Percentiles rank a stretch among this genome's conserved stretches.
Evolutionary conservation across 2,329 filamentous ascomycete genomes (phyloP).

Genomic region (Coleophoma eucalyptorum): DNA sequence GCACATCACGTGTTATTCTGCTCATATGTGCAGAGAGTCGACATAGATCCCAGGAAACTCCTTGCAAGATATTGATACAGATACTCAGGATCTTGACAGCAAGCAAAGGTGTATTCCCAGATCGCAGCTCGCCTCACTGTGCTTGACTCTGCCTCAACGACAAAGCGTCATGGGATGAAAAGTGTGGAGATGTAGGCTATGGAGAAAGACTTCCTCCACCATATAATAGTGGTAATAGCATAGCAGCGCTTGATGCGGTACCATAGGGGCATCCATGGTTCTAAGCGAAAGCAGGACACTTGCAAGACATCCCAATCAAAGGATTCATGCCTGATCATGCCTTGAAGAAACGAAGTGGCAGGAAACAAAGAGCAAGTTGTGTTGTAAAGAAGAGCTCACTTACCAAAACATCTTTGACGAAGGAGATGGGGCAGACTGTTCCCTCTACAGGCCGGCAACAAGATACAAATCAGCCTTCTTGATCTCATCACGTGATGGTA

Average conservation of each 20-base stretch:
- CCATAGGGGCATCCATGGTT: neutral
- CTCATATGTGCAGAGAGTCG: too few relatives aligned
- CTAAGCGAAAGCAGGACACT: neutral
- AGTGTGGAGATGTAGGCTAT: too few relatives aligned
- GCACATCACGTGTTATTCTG: too few relatives aligned
- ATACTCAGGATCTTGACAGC: too few relatives aligned
- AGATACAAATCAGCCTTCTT: slow-evolving; percentile 10
- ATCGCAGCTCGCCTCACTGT: too few relatives aligned
- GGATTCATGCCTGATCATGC: neutral
- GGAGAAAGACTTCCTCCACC: too few relatives aligned
- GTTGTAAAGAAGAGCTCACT: slow-evolving; percentile 32
- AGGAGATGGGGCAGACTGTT: slow-evolving; percentile 78
- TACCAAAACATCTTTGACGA: slow-evolving; percentile 81
- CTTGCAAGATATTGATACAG: too few relatives aligned
- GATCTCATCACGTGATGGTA: slow-evolving; percentile 8
- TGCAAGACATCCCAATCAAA: neutral
- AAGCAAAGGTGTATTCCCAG: too few relatives aligned
- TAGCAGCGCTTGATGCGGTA: neutral
- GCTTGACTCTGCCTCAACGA: too few relatives aligned
- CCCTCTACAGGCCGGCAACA: slow-evolving; percentile 52
- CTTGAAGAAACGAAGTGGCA: neutral
- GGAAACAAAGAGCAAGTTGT: slow-evolving; percentile 2
- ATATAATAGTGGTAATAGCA: too few relatives aligned
- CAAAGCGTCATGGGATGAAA: too few relatives aligned
- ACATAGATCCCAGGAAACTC: too few relatives aligned